Evolutionary conservation across 441 rosid species (phyloP), one percentile per base, ranked within the genome.

Genomic region (Manihot esculenta): DNA sequence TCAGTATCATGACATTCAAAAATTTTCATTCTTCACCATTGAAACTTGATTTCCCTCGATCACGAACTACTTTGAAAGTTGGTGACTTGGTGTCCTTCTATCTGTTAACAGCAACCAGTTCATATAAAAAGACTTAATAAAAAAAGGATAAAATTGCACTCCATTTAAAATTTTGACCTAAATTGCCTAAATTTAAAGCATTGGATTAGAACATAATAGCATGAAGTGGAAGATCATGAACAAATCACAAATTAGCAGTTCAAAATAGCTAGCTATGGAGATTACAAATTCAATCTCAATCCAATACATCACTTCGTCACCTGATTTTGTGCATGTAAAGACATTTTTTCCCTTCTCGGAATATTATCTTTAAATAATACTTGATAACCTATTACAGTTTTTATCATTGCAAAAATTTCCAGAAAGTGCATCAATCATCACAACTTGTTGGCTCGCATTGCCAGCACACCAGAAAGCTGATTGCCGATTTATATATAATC

Each of bases 21-120:
- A 47, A 33, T 8, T 62, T 63, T 71, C 49, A 66, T 33, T 38
- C 55, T 66, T 74, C 74, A 49, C 60, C 65, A 24, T 51, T 79
- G 81, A 82, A 66, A 53, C 41, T 38, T 41, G 72, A 72, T 50
- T 68, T 65, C 49, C 73, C 77, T 0, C 44, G 75, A 58, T 74
- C 76, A 26, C 50, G 61, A 20, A 8, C 69, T 68, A 79, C 77
- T 66, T 71, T 82, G 21, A 71, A 69, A 23, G 57, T 38, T 26
- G 72, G 41, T 24, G 74, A 66, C 70, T 38, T 26, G 72, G 41
- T 24, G 74, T 68, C 70, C 65, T 64, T 63, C 75, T 82, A 73
- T 76, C 93, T 88, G 86, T 76, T 67, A 81, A 63, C 30, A 73
- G 60, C 61, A 64, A 26, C 15, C 45, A 54, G 69, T 54, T 56